phyloP scores from a whole-genome alignment of 345 rosid species.

The Brassica napus region DNA sequence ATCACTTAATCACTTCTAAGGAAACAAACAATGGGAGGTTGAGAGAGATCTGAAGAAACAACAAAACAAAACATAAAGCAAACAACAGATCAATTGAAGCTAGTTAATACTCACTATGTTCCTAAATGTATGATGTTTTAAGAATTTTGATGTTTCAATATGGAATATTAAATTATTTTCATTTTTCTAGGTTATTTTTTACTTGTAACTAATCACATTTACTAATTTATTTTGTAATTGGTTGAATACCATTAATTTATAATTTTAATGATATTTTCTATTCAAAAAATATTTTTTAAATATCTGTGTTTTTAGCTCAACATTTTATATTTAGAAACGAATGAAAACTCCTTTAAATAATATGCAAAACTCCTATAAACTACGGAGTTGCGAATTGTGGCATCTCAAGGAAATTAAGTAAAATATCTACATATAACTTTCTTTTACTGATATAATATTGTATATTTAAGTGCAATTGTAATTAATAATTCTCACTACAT shows the following conservation, averaged over 20 bases:
- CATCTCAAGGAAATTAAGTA: not conserved
- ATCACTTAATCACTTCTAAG: conserved; percentile 12
- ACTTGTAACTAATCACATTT: no score
- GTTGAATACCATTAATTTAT: no score
- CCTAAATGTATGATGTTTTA: no score
- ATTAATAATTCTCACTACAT: not conserved
- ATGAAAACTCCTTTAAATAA: not conserved
- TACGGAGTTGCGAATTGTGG: not conserved
- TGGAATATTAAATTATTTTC: no score
- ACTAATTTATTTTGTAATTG: no score
- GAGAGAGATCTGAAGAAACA: not conserved
- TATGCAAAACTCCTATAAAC: conserved; percentile 2
- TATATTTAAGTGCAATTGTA: not conserved
- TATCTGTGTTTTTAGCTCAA: no score
- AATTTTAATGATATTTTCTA: no score
- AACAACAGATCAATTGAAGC: conserved; percentile 19
- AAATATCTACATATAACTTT: not conserved
- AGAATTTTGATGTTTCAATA: not conserved
- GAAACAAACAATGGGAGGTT: not conserved
- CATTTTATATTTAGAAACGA: no score
- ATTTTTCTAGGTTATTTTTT: no score
- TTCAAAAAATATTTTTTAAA: no score
- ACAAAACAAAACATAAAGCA: not conserved
- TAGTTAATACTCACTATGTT: not conserved
- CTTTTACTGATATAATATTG: not conserved